Base-by-base conservation (phyloP, 495 filamentous ascomycete species). In the Barbatosphaeria neglecta region DNA sequence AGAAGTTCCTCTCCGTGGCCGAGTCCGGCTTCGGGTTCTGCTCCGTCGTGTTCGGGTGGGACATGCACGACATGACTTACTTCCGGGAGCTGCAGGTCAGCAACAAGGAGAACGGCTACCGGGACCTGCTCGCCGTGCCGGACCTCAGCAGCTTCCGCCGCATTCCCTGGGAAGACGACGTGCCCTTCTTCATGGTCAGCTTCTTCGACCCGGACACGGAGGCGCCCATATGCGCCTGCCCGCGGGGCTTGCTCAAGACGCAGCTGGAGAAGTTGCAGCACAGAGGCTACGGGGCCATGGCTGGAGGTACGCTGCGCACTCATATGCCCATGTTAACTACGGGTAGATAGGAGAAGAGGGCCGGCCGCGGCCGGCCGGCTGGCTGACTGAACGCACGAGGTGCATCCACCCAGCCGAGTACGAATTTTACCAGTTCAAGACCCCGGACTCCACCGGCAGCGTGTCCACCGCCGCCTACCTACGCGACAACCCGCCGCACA, bases 1-100 rank as follows among this genome's bases (percentile, higher is more conserved):
- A 84, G 61, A 98, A 98, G 67, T 98, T 98, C 66, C 66, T 96
- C 4, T 88, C 84, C 7, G 77, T 98, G 43, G 83, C 81, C 19
- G 62, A 79, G 40, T 75, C 81, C 37, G 92, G 92, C 40, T 98
- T 98, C 55, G 92, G 92, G 17, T 98, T 96, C 73, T 98, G 92
- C 72, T 90, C 85, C 3, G 88, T 96, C 45, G 77, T 98, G 28
- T 96, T 95, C 55, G 92, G 90, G 56, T 96, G 90, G 90, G 92
- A 98, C 54, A 95, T 95, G 86, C 90, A 96, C 65, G 92, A 98
- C 56, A 73, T 75, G 60, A 92, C 87, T 7, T 96, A 98, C 56
- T 80, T 79, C 58, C 69, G 73, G 45, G 90, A 96, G 64, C 76
- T 96, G 41, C 76, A 77, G 54, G 83, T 96, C 60, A 89, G 85